These are phyloP conservation scores for Magnaporthiopsis incrustans DNA, from an alignment of 2,329 filamentous ascomycete species.

Conservation along the genomic window DNA sequence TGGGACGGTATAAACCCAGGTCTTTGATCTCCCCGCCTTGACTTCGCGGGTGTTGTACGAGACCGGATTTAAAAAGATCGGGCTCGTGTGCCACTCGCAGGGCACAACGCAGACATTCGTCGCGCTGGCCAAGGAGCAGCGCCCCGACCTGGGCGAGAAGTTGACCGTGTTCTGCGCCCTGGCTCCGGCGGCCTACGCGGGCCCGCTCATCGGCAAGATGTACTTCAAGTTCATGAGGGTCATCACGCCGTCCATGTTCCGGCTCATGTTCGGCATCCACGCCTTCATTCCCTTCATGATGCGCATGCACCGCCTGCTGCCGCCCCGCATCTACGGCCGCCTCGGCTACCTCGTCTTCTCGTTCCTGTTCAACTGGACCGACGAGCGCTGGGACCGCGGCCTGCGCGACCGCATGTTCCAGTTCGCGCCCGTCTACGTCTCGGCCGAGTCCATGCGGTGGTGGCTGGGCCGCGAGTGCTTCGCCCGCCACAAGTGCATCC, in stretches of 20 bases:
- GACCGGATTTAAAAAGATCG: constrained; percentile 77
- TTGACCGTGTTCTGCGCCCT: constrained; percentile 87
- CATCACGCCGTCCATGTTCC: constrained; percentile 68
- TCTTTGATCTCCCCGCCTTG: constrained; percentile 77
- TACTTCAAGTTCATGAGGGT: constrained; percentile 89
- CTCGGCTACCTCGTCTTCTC: constrained; percentile 85
- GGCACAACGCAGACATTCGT: constrained; percentile 86
- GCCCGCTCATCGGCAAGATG: constrained; percentile 74
- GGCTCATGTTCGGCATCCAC: constrained; percentile 82
- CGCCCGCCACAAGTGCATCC: constrained; percentile 69
- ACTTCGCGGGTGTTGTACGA: constrained; percentile 71
- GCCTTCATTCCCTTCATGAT: constrained; percentile 94
- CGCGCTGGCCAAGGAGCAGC: constrained; percentile 80
- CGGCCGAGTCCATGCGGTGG: constrained; percentile 87
- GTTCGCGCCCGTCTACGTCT: constrained; percentile 86
- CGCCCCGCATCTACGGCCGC: constrained; percentile 63
- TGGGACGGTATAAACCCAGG: constrained; percentile 18
- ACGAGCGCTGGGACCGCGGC: constrained; percentile 74
- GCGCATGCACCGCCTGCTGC: constrained; percentile 63
- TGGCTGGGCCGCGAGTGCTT: constrained; percentile 89
- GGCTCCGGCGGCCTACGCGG: constrained; percentile 84
- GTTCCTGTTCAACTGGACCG: constrained; percentile 83
- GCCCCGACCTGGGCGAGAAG: constrained; percentile 73
- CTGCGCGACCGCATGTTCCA: constrained; percentile 80
- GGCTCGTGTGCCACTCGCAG: constrained; percentile 80